Percentiles rank a stretch among this genome's conserved stretches.
phyloP scores from a whole-genome alignment of 768 basidiomycete genomes.

The Phanerochaete carnosa region DNA sequence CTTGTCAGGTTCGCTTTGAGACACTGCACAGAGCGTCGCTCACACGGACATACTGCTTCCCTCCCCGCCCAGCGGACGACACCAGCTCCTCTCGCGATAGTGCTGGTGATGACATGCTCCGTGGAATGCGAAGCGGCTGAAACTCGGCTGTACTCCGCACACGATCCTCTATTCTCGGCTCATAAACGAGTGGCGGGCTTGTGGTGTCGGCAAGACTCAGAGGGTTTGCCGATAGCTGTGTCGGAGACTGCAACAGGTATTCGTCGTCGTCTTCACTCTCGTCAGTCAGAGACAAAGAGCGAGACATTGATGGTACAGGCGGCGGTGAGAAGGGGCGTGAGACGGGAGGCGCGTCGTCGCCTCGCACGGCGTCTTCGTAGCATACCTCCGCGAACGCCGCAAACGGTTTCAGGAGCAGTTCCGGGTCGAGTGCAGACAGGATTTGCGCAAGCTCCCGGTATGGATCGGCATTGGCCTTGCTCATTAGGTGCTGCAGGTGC shows the following conservation, averaged over 20 bases:
- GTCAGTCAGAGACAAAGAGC: neutral
- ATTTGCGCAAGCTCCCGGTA: constrained; percentile 25
- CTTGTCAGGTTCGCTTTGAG: neutral
- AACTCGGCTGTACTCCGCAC: neutral
- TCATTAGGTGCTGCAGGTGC: constrained; percentile 31
- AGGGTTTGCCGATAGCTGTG: neutral
- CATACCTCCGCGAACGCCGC: constrained; percentile 43
- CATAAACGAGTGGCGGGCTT: constrained; percentile 5
- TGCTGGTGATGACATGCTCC: neutral
- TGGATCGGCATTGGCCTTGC: neutral
- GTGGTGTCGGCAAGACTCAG: neutral
- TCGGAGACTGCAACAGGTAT: neutral
- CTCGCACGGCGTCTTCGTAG: constrained; percentile 34
- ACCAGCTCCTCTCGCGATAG: constrained; percentile 2
- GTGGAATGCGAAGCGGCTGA: neutral
- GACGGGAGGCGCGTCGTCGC: constrained; percentile 4
- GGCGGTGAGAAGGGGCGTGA: constrained; percentile 9
- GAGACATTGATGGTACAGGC: neutral
- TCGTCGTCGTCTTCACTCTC: constrained; percentile 7
- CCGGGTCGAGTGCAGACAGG: constrained; percentile 39
- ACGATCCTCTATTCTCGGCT: neutral
- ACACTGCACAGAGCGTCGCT: neutral
- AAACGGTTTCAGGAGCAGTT: constrained; percentile 36
- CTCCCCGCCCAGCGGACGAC: neutral
- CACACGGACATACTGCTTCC: neutral